Evolutionary conservation across 345 rosid species (phyloP), one percentile per base, ranked within the genome.

Genomic region (Ailanthus altissimus): DNA sequence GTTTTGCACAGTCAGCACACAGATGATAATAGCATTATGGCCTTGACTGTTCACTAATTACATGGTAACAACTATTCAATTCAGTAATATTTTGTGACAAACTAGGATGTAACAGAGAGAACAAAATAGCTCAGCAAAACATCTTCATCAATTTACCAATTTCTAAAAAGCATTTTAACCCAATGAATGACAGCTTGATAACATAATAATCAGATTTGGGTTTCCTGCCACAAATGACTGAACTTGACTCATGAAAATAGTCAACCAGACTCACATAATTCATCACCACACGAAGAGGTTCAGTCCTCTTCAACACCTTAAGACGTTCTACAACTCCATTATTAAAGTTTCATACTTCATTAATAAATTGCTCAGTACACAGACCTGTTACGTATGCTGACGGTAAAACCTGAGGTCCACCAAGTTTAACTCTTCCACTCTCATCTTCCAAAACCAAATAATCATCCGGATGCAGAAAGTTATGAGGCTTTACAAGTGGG

Each of bases 391-490:
- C 95, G 81, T 87, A 93, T 26, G 79, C 66, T 1, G 93, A 83
- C 64, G 93, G 92, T 60, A 86, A 83, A 79, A 91, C 90, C 56
- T 60, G 51, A 74, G 85, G 67, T n/a, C 98, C 95, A 0, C 91
- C 81, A 64, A 96, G 97, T 81, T 91, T 87, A 73, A 94, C 98
- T 84, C 99, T 88, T 45, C 97, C 98, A 76, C 95, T 92, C 83
- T 96, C 99, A 78, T 94, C 99, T 91, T 96, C 97, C 81, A 96
- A 78, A 73, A 92, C 81, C 83, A 96, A 77, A 81, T 86, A 78
- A 85, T 96, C 99, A 86, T 91, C 94, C 14, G 86, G 85, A 74
- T 92, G 93, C 88, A 92, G 70, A 83, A 93, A 96, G 86, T 93
- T 94, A 73, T 86, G 97, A 78, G 87, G 94, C 84, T 86, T 92